phyloP scores from a whole-genome alignment of 2,329 filamentous ascomycete species.

The Epicoccum sorghinum region DNA sequence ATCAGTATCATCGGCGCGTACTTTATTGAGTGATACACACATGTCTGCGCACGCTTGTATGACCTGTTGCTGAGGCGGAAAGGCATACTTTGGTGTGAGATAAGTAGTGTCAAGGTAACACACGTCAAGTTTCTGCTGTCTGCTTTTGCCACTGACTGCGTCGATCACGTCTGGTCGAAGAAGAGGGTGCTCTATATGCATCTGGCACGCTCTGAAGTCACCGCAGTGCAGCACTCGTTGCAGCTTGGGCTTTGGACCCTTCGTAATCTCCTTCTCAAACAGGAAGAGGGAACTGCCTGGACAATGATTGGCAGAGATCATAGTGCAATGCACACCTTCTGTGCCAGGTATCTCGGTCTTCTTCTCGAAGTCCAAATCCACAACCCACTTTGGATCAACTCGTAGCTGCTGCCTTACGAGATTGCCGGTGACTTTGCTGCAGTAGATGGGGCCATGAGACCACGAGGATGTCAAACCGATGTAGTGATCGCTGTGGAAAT shows the following conservation, averaged over 20 bases:
- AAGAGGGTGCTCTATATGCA: constrained; percentile 81
- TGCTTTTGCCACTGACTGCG: constrained; percentile 69
- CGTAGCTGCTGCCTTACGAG: constrained; percentile 84
- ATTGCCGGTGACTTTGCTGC: constrained; percentile 89
- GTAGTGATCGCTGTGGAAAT: constrained; percentile 98
- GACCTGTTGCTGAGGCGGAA: constrained; percentile 86
- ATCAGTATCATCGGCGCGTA: constrained; percentile 63
- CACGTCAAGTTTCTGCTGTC: constrained; percentile 87
- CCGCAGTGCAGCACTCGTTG: constrained; percentile 93
- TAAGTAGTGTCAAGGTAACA: constrained; percentile 99
- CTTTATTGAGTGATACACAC: constrained; percentile 77
- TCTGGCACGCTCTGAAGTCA: constrained; percentile 89
- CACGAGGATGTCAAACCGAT: constrained; percentile 86
- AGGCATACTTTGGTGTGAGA: constrained; percentile 92
- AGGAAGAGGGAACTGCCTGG: constrained; percentile 93
- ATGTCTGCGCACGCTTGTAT: constrained; percentile 86
- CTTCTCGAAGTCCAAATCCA: constrained; percentile 84
- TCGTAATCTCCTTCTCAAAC: constrained; percentile 78
- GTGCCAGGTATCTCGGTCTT: constrained; percentile 80
- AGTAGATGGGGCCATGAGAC: constrained; percentile 95
- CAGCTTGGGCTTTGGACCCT: constrained; percentile 62
- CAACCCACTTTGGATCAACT: constrained; percentile 84
- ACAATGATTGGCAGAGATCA: constrained; percentile 97
- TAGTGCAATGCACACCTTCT: constrained; percentile 82
- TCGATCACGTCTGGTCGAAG: constrained; percentile 78